Evolutionary conservation across 352 stramenopile genomes (phyloP).

Genomic region (Stramenopiles sp.): DNA sequence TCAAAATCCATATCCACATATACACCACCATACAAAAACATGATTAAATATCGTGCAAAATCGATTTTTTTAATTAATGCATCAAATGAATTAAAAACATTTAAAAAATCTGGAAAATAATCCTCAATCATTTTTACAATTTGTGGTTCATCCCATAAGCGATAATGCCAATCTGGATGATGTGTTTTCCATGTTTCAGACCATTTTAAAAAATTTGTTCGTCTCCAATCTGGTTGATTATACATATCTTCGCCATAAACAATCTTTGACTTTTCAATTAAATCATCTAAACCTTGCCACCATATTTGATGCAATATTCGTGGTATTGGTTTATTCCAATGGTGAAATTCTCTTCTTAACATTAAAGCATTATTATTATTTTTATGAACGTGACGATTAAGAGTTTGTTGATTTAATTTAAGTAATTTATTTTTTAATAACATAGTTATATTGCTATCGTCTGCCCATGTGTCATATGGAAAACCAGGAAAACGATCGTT

Average conservation of each 20-base stretch:
- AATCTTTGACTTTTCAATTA: neutral
- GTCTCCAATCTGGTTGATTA: neutral
- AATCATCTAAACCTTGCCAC: slow-evolving; percentile 3
- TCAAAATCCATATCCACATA: slow-evolving; percentile 9
- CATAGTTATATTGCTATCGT: neutral
- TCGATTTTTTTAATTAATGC: slow-evolving; percentile 1
- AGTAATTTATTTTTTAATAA: neutral
- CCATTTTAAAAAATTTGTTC: slow-evolving; percentile 6
- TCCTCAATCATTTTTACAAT: neutral
- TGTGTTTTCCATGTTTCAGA: neutral
- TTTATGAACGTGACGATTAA: neutral
- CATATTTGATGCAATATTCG: slow-evolving; percentile 6
- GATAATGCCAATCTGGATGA: neutral
- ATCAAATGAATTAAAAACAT: neutral
- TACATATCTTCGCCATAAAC: slow-evolving; percentile 1
- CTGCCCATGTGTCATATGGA: neutral
- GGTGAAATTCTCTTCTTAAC: neutral
- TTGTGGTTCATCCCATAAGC: neutral
- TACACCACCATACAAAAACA: slow-evolving; percentile 7
- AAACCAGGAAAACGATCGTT: neutral
- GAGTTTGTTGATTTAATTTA: neutral
- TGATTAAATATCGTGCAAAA: slow-evolving; percentile 1
- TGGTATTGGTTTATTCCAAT: neutral
- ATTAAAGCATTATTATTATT: neutral
- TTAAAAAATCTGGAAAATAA: neutral